These are phyloP conservation scores for Plasmodium gallinaceum DNA, from an alignment of 169 alveolate genomes.

Conservation along the genomic window DNA sequence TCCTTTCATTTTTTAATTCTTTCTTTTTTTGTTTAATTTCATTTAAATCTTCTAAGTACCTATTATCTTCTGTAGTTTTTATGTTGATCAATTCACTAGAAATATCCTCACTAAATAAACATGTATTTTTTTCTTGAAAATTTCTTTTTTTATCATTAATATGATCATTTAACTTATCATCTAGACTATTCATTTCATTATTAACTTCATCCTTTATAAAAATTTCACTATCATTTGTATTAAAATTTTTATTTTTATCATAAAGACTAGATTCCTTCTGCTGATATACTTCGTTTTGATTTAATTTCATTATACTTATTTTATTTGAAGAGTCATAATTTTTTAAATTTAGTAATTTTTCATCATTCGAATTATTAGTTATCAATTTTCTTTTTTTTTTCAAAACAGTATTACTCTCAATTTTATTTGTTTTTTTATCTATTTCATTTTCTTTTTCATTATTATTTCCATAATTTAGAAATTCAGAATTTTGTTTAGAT, in stretches of 20 bases:
- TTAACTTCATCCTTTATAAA: too few species aligned
- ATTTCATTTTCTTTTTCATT: neutral
- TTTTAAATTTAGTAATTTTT: neutral
- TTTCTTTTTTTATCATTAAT: too few species aligned
- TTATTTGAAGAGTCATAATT: neutral
- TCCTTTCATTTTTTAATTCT: slow-evolving; percentile 34
- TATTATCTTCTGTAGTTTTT: neutral
- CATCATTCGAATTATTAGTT: neutral
- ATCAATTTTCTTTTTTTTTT: slow-evolving; percentile 7
- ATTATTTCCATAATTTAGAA: neutral
- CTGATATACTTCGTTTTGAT: neutral
- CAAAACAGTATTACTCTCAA: neutral
- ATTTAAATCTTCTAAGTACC: slow-evolving; percentile 27
- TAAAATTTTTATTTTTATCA: too few species aligned
- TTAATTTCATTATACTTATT: neutral
- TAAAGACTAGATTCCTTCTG: neutral
- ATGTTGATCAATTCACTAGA: neutral
- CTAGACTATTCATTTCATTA: too few species aligned
- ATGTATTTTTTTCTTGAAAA: too few species aligned
- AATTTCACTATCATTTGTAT: too few species aligned
- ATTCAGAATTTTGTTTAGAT: neutral
- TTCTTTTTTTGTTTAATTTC: slow-evolving; percentile 14
- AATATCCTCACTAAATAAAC: neutral
- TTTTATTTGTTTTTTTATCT: neutral
- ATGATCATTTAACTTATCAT: too few species aligned